phyloP scores from a whole-genome alignment of 495 filamentous ascomycete species.

The Penicillium alfredii region DNA sequence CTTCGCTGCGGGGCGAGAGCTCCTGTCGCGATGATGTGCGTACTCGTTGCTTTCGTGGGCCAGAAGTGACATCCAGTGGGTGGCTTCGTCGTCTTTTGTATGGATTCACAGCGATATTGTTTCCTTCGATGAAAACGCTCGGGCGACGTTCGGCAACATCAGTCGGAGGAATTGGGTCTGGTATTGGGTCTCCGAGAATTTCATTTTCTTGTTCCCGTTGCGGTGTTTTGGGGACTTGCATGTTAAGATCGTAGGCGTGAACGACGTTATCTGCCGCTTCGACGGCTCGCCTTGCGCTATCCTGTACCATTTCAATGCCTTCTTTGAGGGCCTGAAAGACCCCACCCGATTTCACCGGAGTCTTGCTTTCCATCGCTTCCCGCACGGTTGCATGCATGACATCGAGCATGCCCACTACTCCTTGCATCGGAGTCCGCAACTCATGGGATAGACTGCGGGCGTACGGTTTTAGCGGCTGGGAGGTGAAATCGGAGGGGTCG shows the following conservation, averaged over 20 bases:
- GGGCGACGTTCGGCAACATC: conserved; percentile 27
- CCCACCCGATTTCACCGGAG: conserved; percentile 41
- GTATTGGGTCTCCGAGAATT: conserved; percentile 22
- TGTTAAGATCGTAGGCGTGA: conserved; percentile 81
- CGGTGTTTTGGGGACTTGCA: conserved; percentile 66
- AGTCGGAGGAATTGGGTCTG: conserved; percentile 14
- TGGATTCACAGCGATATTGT: conserved; percentile 40
- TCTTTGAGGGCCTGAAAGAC: conserved; percentile 62
- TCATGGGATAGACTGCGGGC: conserved; percentile 76
- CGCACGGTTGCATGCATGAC: conserved; percentile 77
- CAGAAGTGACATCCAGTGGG: conserved; percentile 29
- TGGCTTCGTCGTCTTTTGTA: conserved; percentile 47
- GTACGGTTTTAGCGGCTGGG: conserved; percentile 70
- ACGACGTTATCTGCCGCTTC: conserved; percentile 83
- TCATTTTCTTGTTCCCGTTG: conserved; percentile 36
- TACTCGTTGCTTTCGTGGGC: conserved; percentile 36
- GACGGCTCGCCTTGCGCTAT: conserved; percentile 70
- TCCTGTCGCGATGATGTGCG: conserved; percentile 32
- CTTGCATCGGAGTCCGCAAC: conserved; percentile 78
- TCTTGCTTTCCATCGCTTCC: conserved; percentile 57
- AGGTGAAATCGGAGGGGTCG: conserved; percentile 30
- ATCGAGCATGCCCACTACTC: conserved; percentile 79
- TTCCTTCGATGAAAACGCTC: conserved; percentile 41
- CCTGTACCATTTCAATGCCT: conserved; percentile 75
- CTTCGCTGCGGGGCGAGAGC: conserved; percentile 45